These are phyloP conservation scores for Penicillium paradoxum DNA, from an alignment of 495 filamentous ascomycete genomes.

Conservation along the genomic window DNA sequence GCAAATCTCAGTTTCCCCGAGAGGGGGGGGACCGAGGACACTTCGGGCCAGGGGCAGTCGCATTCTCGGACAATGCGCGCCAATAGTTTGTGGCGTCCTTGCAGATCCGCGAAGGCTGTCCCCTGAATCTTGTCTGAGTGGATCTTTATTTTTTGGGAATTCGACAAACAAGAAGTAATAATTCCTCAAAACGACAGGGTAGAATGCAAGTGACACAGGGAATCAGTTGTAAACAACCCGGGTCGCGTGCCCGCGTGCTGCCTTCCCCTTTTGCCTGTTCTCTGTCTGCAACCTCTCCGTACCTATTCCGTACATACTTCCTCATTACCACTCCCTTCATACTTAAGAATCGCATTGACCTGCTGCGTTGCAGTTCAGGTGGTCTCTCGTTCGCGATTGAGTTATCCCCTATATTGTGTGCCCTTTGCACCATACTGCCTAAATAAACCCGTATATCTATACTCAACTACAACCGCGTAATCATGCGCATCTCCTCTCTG, in stretches of 20 bases:
- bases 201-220: constrained; percentile 1
- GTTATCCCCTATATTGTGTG: neutral
- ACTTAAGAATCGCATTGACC: constrained; percentile 18
- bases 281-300: constrained; percentile 2
- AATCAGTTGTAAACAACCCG: constrained; percentile 7
- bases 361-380: constrained; percentile 7
- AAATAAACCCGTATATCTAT: constrained; percentile 3
- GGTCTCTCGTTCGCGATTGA: constrained; percentile 10
- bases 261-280: constrained; percentile 13
- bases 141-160: neutral
- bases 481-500: constrained; percentile 30
- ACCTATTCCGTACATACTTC: neutral
- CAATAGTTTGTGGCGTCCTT: constrained; percentile 9
- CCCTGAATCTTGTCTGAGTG: constrained; percentile 2
- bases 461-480: neutral
- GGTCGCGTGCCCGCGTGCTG: constrained; percentile 11
- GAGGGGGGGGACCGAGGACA: neutral
- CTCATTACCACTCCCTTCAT: neutral
- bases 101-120: constrained; percentile 14
- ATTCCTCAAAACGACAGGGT: neutral
- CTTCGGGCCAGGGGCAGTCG: constrained; percentile 1
- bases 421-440: constrained; percentile 1
- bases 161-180: neutral
- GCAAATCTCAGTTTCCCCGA: neutral
- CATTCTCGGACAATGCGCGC: constrained; percentile 8